Conservation (phyloP, 176 grass and related monocot genomes). For the Eleusine coracana region DNA sequence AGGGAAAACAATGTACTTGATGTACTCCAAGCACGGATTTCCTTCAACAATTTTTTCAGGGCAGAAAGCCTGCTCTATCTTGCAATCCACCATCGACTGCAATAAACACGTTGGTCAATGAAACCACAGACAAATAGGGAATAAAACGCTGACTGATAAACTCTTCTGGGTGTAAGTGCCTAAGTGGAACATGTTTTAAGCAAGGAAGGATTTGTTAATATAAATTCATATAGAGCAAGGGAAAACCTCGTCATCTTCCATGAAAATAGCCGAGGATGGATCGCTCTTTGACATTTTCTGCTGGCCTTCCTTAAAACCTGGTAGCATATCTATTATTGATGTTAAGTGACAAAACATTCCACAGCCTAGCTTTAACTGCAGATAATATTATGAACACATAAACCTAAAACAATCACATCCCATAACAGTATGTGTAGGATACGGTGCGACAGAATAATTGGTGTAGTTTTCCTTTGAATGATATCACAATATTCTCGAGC, state of each 20-base stretch:
- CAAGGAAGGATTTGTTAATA: too few species aligned
- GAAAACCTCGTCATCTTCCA: conserved; percentile 94
- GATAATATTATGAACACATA: too few species aligned
- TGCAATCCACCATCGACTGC: conserved; percentile 80
- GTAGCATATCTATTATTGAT: conserved; percentile 75
- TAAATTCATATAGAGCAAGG: too few species aligned
- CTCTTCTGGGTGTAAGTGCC: too few species aligned
- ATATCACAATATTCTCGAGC: conserved; percentile 83
- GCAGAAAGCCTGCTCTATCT: conserved; percentile 92
- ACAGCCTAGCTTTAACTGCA: neutral
- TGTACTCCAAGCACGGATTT: conserved; percentile 86
- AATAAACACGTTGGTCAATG: neutral
- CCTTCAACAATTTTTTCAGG: conserved; percentile 70
- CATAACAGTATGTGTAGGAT: conserved; percentile 27
- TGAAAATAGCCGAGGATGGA: conserved; percentile 77
- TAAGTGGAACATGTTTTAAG: too few species aligned
- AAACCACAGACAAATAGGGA: neutral
- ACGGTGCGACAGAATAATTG: conserved; percentile 96
- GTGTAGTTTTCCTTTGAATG: conserved; percentile 85
- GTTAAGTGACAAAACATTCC: conserved; percentile 28
- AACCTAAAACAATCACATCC: neutral
- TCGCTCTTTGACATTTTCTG: conserved; percentile 98
- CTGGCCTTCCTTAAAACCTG: conserved; percentile 84
- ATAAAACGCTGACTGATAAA: too few species aligned
- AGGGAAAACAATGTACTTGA: conserved; percentile 87